A percentile compares a stretch with the other conserved stretches of the same genome.
These are phyloP conservation scores for Paraurostyla sp. DNA, from an alignment of 73 alveolate genomes.

Conservation along the genomic window DNA sequence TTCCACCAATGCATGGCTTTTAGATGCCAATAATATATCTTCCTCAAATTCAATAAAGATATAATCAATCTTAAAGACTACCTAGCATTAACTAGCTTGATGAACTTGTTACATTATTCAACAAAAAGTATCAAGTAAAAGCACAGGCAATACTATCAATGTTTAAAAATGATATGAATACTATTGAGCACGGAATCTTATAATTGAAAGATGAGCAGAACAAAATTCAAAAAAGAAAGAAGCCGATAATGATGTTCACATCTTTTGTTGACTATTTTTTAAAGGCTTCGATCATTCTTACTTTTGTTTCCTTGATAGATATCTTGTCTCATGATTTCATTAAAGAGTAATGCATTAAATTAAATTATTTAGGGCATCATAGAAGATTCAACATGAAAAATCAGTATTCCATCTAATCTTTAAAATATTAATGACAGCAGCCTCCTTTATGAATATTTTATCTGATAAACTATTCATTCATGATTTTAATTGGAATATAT, in stretches of 20 bases:
- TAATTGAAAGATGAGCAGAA: conserved; percentile 4
- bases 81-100: conserved; percentile 7
- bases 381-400: background rate
- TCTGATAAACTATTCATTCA: background rate
- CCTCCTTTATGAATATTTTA: background rate
- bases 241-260: background rate
- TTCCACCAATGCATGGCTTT: conserved; percentile 61
- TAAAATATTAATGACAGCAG: background rate
- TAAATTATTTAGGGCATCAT: background rate
- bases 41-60: background rate
- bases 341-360: background rate
- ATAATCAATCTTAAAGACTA: background rate
- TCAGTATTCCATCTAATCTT: background rate
- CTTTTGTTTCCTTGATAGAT: background rate
- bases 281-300: background rate
- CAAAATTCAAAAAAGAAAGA: background rate
- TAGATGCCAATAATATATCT: conserved; percentile 48
- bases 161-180: background rate
- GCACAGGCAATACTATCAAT: background rate
- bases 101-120: background rate
- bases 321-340: background rate
- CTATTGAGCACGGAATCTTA: background rate
- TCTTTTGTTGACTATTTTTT: background rate
- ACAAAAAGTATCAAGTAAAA: background rate
- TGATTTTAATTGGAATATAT: background rate